These are phyloP conservation scores for Citeromyces matritensis DNA, from an alignment of 805 yeast species.

Conservation along the genomic window DNA sequence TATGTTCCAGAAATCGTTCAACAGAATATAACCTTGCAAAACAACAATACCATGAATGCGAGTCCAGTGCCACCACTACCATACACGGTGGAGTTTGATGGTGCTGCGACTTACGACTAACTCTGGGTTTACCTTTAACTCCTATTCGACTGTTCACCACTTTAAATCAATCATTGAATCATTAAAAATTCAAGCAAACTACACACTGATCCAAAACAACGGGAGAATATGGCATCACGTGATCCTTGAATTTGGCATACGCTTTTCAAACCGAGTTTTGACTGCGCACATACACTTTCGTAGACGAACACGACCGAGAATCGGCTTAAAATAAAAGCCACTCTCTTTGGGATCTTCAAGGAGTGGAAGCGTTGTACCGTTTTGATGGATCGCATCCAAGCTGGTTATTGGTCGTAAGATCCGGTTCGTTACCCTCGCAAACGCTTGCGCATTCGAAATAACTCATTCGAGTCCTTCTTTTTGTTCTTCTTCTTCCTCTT, in stretches of 20 bases:
- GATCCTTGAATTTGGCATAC: conserved; percentile 6
- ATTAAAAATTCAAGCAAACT: no score
- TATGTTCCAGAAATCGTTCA: no score
- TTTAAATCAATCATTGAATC: no score
- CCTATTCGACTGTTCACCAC: no score
- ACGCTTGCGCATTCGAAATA: conserved; percentile 49
- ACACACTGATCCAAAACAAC: not conserved
- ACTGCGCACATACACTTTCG: conserved; percentile 27
- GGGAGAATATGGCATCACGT: not conserved
- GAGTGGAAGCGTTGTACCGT: conserved; percentile 49
- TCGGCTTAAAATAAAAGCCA: conserved; percentile 37
- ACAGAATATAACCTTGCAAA: no score
- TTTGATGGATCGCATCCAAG: conserved; percentile 61
- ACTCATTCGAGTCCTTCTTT: conserved; percentile 51
- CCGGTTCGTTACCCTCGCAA: conserved; percentile 47
- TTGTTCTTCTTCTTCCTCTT: conserved; percentile 22
- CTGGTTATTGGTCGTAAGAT: conserved; percentile 68
- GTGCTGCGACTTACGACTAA: no score
- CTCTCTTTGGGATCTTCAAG: conserved; percentile 30
- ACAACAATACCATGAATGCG: no score
- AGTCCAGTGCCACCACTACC: no score
- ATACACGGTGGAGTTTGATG: no score
- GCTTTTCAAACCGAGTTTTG: conserved; percentile 31
- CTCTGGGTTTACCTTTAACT: no score
- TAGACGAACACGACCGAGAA: conserved; percentile 49